Base-by-base conservation (phyloP, 2,329 filamentous ascomycete genomes). In the Sporothrix humicola region DNA sequence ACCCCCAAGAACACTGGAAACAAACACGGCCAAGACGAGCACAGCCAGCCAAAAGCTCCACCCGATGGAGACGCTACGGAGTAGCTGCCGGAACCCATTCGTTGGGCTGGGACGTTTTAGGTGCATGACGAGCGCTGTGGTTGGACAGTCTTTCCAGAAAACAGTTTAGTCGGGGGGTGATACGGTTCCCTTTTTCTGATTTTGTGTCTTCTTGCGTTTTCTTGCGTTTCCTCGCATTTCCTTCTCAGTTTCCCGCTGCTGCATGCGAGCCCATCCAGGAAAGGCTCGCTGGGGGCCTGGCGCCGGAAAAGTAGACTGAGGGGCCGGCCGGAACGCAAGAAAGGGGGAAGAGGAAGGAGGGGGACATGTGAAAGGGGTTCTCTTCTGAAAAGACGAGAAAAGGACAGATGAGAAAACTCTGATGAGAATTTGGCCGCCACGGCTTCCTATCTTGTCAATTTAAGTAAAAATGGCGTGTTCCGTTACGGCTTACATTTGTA, bases 41-140 rank as follows among this genome's bases (percentile, higher is more conserved):
- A 63, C 59, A 56, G 56, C 50, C 56, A 37, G 42, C 69, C 52
- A 71, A 59, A 20, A 10, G 13, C 63, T 54, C 72, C 72, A 71
- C 61, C 63, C 15, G 42, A 71, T 61, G 61, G 66, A 56, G 71
- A 68, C 68, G 58, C 70, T 75, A 72, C 70, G 69, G 73, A 31
- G 58, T 72, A 71, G 71, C 58, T 74, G 70, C 73, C 73, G 73
- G 73, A 72, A 73, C 73, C 73, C 73, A 74, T 72, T 72, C 69
- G 66, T 69, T 75, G 73, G 74, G 73, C 74, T 74, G 72, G 74
- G 69, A 66, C 72, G 59, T 59, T 54, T 68, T 48, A 69, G 56
- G 69, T 54, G 54, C 54, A 69, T 70, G 61, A 46, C 37, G 73
- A 63, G 59, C 31, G 15, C n/a, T 56, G 37, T 56, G 52, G 48